Evolutionary conservation across 441 rosid genomes (phyloP), one percentile per base, ranked within the genome.

Genomic region (Syzygium syzygioides): DNA sequence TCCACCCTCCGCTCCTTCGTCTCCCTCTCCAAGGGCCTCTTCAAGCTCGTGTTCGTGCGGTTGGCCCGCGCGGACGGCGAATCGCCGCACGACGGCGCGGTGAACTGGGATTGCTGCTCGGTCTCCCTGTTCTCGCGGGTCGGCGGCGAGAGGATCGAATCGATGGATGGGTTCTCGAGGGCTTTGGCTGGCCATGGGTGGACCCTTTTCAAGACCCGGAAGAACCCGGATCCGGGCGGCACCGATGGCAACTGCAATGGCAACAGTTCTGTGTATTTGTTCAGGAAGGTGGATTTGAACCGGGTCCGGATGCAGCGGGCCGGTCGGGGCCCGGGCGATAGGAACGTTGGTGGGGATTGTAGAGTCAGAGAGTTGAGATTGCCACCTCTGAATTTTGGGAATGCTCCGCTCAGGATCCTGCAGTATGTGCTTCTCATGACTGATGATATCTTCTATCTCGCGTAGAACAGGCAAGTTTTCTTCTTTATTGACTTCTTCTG

Each of bases 91-190:
- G 89, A 90, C 17, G 64, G 85, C 41, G 50, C 71, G 4, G 91
- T 94, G 66, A 91, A 94, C 90, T 95, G 97, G 97, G 91, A 95
- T 87, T 95, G 97, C 91, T 94, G 96, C 92, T 94, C 97, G 7
- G 89, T 93, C 64, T 94, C 97, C 57, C 95, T 95, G 87, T 92
- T 92, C 86, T 94, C 94, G 3, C 79, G 95, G 86, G 76, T 93
- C 59, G 92, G 92, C 11, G 91, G 89, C 87, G 91, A 88, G 25
- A 90, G 95, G 84, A 93, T 95, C 34, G 94, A 90, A 26, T 87
- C 96, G 9, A 95, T 94, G 97, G 96, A 95, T 83, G 92, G 92
- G 45, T 95, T 95, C 59, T 93, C 93, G 50, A 92, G 92, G 56
- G 94, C 92, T 41, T 90, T 95, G 88, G 94, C 97, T 25, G 95